phyloP scores from a whole-genome alignment of 306 rosid genomes.

The Herpetospermum pedunculosum region DNA sequence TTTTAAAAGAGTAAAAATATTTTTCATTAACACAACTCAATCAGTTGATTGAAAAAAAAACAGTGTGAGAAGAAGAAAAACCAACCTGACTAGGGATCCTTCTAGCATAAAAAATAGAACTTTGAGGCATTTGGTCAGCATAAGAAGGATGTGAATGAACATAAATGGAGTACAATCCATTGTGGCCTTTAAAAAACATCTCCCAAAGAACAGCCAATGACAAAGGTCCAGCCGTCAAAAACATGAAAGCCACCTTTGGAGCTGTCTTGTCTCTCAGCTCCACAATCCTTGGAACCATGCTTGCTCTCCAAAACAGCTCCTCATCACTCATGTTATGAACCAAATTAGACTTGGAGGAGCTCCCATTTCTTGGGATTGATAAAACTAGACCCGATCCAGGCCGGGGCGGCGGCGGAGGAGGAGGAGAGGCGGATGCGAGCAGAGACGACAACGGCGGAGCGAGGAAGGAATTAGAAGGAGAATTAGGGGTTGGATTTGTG shows the following conservation, averaged over 20 bases:
- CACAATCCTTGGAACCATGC: slow-evolving; percentile 15
- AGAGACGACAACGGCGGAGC: neutral
- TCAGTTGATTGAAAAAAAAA: too few species aligned
- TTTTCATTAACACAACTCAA: too few species aligned
- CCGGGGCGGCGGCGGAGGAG: neutral
- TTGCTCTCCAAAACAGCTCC: slow-evolving; percentile 37
- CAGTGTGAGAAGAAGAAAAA: too few species aligned
- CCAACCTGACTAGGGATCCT: slow-evolving; percentile 52
- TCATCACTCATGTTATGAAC: slow-evolving; percentile 50
- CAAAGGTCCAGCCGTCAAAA: slow-evolving; percentile 34
- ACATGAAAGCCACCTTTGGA: slow-evolving; percentile 62
- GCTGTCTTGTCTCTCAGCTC: neutral
- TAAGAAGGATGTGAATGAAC: slow-evolving; percentile 47
- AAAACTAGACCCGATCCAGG: neutral
- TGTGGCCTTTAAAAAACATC: slow-evolving; percentile 35
- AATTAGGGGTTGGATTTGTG: neutral
- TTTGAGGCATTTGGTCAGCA: slow-evolving; percentile 21
- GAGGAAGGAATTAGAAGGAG: neutral
- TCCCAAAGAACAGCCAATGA: slow-evolving; percentile 49
- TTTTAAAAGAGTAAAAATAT: too few species aligned
- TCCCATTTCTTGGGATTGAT: neutral
- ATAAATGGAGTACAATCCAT: slow-evolving; percentile 35
- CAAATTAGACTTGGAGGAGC: neutral
- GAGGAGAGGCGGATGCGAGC: neutral
- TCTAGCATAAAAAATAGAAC: slow-evolving; percentile 45